These are phyloP conservation scores for Mortierella alpina DNA, from an alignment of 192 early-diverging fungal genomes.

Conservation along the genomic window DNA sequence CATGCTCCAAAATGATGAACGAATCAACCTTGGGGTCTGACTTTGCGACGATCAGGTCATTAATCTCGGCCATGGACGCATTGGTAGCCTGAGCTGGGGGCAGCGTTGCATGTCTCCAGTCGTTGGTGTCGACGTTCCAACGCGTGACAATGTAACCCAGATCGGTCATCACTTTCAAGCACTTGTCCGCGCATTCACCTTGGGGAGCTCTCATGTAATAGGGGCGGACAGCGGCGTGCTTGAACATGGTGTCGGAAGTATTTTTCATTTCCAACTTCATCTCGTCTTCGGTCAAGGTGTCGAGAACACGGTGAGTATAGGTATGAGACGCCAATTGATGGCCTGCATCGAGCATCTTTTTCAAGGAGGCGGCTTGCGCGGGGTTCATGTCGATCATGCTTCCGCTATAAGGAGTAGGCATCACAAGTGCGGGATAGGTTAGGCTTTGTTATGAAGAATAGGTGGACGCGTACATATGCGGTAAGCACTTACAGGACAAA, in stretches of 20 bases:
- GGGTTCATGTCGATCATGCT: background rate
- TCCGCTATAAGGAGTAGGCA: conserved; percentile 8
- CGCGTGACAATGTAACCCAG: conserved; percentile 14
- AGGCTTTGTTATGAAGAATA: background rate
- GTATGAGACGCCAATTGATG: conserved; percentile 71
- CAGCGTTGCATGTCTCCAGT: conserved; percentile 11
- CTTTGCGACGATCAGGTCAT: conserved; percentile 1
- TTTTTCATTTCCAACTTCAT: conserved; percentile 54
- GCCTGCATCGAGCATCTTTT: conserved; percentile 51
- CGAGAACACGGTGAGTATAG: conserved; percentile 58
- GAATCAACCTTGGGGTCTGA: conserved; percentile 29
- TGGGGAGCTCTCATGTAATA: conserved; percentile 68
- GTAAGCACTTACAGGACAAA: conserved; percentile 61
- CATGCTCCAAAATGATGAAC: conserved; percentile 50
- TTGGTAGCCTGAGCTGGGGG: background rate
- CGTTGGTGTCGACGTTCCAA: conserved; percentile 52
- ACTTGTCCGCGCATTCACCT: conserved; percentile 37
- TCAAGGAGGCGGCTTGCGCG: conserved; percentile 1
- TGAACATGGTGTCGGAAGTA: conserved; percentile 56
- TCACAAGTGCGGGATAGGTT: background rate
- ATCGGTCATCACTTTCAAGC: conserved; percentile 21
- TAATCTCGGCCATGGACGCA: conserved; percentile 20
- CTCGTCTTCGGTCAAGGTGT: conserved; percentile 47
- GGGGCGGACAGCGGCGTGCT: conserved; percentile 61
- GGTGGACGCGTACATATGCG: background rate